Conservation (phyloP, 257 asterid genomes). For the Datura wrightii region DNA sequence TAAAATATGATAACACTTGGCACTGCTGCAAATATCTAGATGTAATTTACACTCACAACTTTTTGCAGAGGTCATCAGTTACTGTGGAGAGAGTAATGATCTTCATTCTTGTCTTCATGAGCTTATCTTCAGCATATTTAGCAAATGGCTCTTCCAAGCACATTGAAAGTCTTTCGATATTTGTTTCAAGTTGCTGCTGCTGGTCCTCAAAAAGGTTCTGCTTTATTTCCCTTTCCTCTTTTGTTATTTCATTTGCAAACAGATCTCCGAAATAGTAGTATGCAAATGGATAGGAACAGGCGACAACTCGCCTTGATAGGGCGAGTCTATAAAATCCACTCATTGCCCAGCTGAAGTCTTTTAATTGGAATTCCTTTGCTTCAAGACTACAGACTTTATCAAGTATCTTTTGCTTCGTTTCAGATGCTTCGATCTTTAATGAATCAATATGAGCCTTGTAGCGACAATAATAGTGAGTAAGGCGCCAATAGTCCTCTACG, state of each 20-base stretch:
- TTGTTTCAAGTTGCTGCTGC: conserved; percentile 64
- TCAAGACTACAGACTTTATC: conserved; percentile 41
- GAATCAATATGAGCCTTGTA: conserved; percentile 59
- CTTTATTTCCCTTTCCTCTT: conserved; percentile 50
- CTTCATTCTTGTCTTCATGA: conserved; percentile 41
- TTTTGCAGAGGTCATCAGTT: conserved; percentile 48
- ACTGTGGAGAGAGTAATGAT: conserved; percentile 41
- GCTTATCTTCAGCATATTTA: conserved; percentile 23
- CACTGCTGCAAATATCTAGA: neutral
- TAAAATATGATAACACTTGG: neutral
- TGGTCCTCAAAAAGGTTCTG: conserved; percentile 69
- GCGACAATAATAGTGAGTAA: conserved; percentile 52
- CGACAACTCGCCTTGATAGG: conserved; percentile 51
- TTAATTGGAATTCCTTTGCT: conserved; percentile 27
- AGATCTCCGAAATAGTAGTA: conserved; percentile 65
- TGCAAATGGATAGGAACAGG: conserved; percentile 59
- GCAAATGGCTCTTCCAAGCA: conserved; percentile 50
- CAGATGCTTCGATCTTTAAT: conserved; percentile 46
- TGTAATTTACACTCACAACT: conserved; percentile 30
- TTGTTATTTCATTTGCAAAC: conserved; percentile 44
- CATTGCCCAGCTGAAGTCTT: conserved; percentile 57
- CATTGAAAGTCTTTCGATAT: conserved; percentile 59
- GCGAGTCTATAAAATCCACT: conserved; percentile 51
- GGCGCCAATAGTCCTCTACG: conserved; percentile 45
- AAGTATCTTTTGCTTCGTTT: conserved; percentile 37